phyloP scores from a whole-genome alignment of 768 basidiomycete species.

The Lentinus brumalis region DNA sequence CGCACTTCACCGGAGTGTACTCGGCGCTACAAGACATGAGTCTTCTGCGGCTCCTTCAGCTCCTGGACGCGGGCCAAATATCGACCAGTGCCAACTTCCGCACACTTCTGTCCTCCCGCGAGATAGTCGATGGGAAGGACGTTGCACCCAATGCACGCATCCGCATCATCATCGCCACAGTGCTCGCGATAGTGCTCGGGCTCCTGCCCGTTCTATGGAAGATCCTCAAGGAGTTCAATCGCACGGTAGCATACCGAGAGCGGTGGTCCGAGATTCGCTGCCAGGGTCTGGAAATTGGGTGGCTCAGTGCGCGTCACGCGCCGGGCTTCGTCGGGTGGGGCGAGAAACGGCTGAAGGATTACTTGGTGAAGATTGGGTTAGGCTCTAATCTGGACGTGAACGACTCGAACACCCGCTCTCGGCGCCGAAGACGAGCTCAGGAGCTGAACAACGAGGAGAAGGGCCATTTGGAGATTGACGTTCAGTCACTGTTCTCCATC shows the following conservation, averaged over 20 bases:
- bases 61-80: slow-evolving; percentile 44
- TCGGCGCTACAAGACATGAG: slow-evolving; percentile 77
- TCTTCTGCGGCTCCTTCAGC: slow-evolving; percentile 68
- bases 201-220: slow-evolving; percentile 66
- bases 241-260: slow-evolving; percentile 52
- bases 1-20: slow-evolving; percentile 56
- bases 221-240: slow-evolving; percentile 64
- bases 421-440: slow-evolving; percentile 26
- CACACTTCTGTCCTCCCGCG: slow-evolving; percentile 29
- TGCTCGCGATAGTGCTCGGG: slow-evolving; percentile 60
- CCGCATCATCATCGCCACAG: slow-evolving; percentile 70
- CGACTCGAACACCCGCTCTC: slow-evolving; percentile 27
- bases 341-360: slow-evolving; percentile 72
- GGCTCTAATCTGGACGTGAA: slow-evolving; percentile 53
- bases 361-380: slow-evolving; percentile 64
- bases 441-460: slow-evolving; percentile 48
- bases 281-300: slow-evolving; percentile 72
- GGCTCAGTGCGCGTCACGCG: slow-evolving; percentile 63
- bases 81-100: slow-evolving; percentile 29
- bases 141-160: slow-evolving; percentile 50
- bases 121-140: slow-evolving; percentile 36
- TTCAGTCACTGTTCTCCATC: slow-evolving; percentile 74
- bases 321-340: slow-evolving; percentile 74
- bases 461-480: slow-evolving; percentile 57
- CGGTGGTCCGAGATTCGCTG: slow-evolving; percentile 68